A percentile compares a stretch with the other conserved stretches of the same genome.
Evolutionary conservation across 148 eudicot species (phyloP).

Genomic region (Cornus florida): DNA sequence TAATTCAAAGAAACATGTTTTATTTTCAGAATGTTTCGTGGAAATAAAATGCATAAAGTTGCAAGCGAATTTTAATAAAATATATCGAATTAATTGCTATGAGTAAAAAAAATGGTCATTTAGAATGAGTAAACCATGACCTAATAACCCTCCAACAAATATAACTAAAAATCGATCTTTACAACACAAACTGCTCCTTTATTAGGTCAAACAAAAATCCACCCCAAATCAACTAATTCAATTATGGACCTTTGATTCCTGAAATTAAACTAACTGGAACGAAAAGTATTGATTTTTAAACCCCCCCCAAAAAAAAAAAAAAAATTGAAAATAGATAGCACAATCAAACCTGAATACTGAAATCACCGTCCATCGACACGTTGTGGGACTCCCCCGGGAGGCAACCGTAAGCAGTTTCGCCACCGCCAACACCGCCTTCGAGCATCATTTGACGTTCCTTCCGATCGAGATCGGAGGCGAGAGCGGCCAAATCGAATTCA

Average conservation of each 20-base stretch:
- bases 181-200: too few relatives aligned
- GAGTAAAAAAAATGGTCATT: too few relatives aligned
- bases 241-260: background rate
- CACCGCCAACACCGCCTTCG: slow-evolving; percentile 29
- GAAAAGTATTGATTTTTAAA: background rate
- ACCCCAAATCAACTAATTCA: background rate
- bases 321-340: background rate
- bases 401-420: slow-evolving; percentile 16
- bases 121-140: too few relatives aligned
- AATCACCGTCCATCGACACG: slow-evolving; percentile 90
- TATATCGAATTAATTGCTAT: too few relatives aligned
- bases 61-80: too few relatives aligned
- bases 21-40: too few relatives aligned
- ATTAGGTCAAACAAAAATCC: too few relatives aligned
- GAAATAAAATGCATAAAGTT: too few relatives aligned
- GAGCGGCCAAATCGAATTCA: slow-evolving; percentile 90
- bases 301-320: too few relatives aligned
- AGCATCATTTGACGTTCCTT: slow-evolving; percentile 76
- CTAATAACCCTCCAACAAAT: too few relatives aligned
- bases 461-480: slow-evolving; percentile 87
- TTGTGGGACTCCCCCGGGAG: slow-evolving; percentile 67
- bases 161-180: too few relatives aligned
- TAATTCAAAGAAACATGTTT: too few relatives aligned
- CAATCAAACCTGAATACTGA: slow-evolving; percentile 81
- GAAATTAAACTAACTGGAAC: background rate